A percentile compares a stretch with the other conserved stretches of the same genome.
These are phyloP conservation scores for Triglochin maritima DNA, from an alignment of 106 monocot species.

Conservation along the genomic window DNA sequence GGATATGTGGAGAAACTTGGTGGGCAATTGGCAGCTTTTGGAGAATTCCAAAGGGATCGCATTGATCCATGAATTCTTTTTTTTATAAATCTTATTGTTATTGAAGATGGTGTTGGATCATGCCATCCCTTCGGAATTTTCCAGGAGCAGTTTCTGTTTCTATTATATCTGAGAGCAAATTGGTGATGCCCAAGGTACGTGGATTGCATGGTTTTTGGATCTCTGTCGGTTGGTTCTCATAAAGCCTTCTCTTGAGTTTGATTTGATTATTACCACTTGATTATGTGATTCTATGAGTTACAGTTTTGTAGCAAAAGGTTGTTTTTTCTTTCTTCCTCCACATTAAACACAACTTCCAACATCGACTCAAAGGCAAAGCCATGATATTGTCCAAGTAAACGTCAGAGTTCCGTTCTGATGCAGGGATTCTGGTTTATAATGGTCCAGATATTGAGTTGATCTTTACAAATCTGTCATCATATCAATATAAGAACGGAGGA, in stretches of 20 bases:
- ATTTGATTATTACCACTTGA: not conserved
- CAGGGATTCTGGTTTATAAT: no score
- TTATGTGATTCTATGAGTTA: not conserved
- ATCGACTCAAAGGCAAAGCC: no score
- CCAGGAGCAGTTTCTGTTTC: conserved; percentile 1
- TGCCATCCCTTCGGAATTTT: conserved; percentile 18
- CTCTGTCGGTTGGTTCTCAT: not conserved
- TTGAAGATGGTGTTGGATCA: conserved; percentile 5
- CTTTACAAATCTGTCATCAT: no score
- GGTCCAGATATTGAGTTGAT: no score
- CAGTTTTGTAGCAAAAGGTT: no score
- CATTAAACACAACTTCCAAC: no score
- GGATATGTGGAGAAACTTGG: not conserved
- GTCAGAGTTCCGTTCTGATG: no score
- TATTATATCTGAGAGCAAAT: not conserved
- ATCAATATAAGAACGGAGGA: no score
- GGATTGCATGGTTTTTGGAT: not conserved
- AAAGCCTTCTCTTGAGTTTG: not conserved
- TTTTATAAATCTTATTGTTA: not conserved
- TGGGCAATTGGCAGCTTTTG: conserved; percentile 5
- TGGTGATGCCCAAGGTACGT: not conserved
- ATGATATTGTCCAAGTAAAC: no score
- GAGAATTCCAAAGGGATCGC: conserved; percentile 21
- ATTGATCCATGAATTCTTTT: conserved; percentile 6
- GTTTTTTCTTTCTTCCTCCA: no score